Conservation (phyloP, 169 alveolate species). For the Pseudocohnilembus persalinus region DNA sequence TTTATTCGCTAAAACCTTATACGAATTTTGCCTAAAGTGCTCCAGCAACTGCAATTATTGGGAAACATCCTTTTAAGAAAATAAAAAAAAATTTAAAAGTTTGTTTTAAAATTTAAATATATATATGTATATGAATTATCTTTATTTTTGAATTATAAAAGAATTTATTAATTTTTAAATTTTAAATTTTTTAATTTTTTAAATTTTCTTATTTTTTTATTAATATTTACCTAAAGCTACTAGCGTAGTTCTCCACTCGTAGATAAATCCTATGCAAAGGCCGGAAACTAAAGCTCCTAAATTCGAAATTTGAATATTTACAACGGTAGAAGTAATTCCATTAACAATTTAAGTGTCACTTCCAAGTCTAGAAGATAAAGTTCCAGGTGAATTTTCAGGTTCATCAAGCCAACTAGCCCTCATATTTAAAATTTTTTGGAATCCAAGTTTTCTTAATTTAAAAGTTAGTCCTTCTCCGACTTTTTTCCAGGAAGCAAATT, state of each 20-base stretch:
- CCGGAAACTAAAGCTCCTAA: slow-evolving; percentile 49
- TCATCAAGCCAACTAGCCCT: slow-evolving; percentile 61
- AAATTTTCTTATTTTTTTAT: too few relatives aligned
- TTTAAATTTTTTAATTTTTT: too few relatives aligned
- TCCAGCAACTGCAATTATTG: slow-evolving; percentile 29
- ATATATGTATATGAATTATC: too few relatives aligned
- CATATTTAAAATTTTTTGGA: slow-evolving; percentile 46
- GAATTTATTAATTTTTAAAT: too few relatives aligned
- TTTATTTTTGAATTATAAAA: too few relatives aligned
- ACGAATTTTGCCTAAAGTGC: slow-evolving; percentile 31
- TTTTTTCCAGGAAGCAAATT: slow-evolving; percentile 22
- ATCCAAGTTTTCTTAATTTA: slow-evolving; percentile 44
- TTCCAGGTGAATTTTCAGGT: slow-evolving; percentile 61
- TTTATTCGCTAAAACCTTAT: slow-evolving; percentile 43
- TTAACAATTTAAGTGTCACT: slow-evolving; percentile 31
- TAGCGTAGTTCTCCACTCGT: slow-evolving; percentile 53
- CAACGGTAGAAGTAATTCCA: slow-evolving; percentile 31
- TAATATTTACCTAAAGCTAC: slow-evolving; percentile 47
- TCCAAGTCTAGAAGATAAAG: slow-evolving; percentile 49
- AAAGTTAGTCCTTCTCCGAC: slow-evolving; percentile 47
- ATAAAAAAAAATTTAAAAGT: too few relatives aligned
- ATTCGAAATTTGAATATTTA: slow-evolving; percentile 30
- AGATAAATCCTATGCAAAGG: slow-evolving; percentile 48
- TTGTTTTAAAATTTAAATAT: too few relatives aligned
- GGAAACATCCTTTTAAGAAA: too few relatives aligned